phyloP scores from a whole-genome alignment of 768 basidiomycete genomes.

The Boletellus ananas region DNA sequence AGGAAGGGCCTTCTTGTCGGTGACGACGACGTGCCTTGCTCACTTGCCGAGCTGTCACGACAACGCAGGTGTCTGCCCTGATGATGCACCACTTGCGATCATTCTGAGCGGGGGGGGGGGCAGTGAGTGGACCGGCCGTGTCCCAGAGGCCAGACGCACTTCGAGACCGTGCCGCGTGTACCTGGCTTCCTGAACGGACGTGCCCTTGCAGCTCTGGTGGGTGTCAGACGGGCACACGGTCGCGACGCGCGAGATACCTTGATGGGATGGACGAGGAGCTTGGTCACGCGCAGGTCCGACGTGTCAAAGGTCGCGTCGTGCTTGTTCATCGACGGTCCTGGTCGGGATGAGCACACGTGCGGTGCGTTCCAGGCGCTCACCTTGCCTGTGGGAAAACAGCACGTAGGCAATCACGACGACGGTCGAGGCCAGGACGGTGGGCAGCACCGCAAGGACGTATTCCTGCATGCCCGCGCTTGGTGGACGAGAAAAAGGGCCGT shows the following conservation, averaged over 20 bases:
- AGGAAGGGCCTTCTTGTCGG: background rate
- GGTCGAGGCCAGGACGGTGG: too few species aligned
- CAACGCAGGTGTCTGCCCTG: constrained; percentile 46
- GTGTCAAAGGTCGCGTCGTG: constrained; percentile 27
- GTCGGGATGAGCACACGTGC: constrained; percentile 16
- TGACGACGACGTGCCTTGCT: constrained; percentile 42
- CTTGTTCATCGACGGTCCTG: background rate
- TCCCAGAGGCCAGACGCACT: constrained; percentile 35
- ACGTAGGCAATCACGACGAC: too few species aligned
- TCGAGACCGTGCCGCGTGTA: constrained; percentile 65
- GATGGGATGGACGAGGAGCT: constrained; percentile 64
- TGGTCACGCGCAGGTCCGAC: constrained; percentile 43
- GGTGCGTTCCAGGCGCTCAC: background rate
- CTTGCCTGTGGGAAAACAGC: too few species aligned
- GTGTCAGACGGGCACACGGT: background rate
- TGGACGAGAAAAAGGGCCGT: too few species aligned
- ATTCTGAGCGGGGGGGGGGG: constrained; percentile 39
- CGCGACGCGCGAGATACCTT: constrained; percentile 37
- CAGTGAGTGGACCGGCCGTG: background rate
- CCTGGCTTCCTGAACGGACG: constrained; percentile 49
- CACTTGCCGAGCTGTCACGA: constrained; percentile 67
- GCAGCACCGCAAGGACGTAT: too few species aligned
- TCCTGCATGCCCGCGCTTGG: too few species aligned
- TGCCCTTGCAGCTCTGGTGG: constrained; percentile 68
- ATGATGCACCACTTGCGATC: constrained; percentile 73